Base-by-base conservation (phyloP, 176 grass and related monocot species). In the Oryza australiensis region DNA sequence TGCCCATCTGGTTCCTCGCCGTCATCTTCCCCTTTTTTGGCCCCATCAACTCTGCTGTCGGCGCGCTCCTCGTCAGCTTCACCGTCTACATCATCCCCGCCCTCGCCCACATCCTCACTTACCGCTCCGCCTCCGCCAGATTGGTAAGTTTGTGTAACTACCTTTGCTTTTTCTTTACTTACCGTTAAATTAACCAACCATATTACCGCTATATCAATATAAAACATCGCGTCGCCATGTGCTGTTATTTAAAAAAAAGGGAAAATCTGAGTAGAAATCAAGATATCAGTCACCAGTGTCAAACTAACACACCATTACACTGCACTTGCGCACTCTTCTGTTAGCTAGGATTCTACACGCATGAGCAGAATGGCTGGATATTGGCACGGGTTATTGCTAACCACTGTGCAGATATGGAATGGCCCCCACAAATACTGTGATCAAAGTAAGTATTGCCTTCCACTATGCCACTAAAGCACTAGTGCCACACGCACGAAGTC, bases 1-100 rank as follows among this genome's bases (percentile, higher is more conserved):
- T 84, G 9, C 89, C 89, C 70, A 80, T 90, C 75, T 90, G 89
- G 89, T 87, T 90, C 84, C 55, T 90, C 69, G 89, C 89, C 84
- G 72, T 90, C 76, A 80, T 90, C 84, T 90, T 90, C 70, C 89
- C 89, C 9, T 90, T 90, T 80, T 90, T 90, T 42, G 89, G 89
- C 5, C 89, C 89, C 53, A 90, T 90, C 80, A 90, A 90, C 80
- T 90, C 89, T 55, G 70, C 89, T 64, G 89, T 90, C 75, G 89
- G 89, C 63, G 80, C 89, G 23, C 89, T 90, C 75, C 84, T 90
- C 76, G 89, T 90, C 70, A 87, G 84, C 84, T 90, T 90, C 80
- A 90, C 89, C 64, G 89, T 90, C 75, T 90, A 90, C 84, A 24
- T 90, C 80, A 90, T 90, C 75, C 89, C 89, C 15, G 75, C 89